Conservation (phyloP, 495 filamentous ascomycete species). For the Staphylotrichum longicolle region DNA sequence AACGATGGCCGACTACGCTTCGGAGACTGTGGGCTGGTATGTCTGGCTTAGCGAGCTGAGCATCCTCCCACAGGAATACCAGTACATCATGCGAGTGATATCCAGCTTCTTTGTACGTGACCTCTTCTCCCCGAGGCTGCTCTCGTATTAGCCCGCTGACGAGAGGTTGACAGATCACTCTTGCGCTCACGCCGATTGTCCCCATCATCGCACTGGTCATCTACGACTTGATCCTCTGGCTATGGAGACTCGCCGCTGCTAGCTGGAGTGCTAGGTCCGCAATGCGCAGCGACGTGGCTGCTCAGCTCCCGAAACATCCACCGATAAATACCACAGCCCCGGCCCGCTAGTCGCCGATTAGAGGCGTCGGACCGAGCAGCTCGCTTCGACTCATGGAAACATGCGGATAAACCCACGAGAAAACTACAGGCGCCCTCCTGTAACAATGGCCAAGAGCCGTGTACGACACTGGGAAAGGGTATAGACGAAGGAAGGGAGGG, state of each 20-base stretch:
- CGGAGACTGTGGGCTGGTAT: conserved; percentile 18
- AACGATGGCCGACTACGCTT: conserved; percentile 15
- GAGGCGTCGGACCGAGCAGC: not conserved
- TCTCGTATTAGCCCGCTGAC: conserved; percentile 5
- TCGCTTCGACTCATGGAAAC: not conserved
- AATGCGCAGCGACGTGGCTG: not conserved
- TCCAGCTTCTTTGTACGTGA: conserved; percentile 31
- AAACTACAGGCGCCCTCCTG: too few relatives aligned
- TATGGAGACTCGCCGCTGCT: conserved; percentile 38
- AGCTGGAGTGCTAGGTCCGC: conserved; percentile 10
- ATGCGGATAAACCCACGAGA: not conserved
- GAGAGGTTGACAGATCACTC: conserved; percentile 21
- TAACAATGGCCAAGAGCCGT: not conserved
- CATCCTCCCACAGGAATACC: conserved; percentile 26
- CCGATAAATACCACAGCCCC: not conserved
- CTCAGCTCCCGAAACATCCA: not conserved
- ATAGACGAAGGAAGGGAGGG: too few relatives aligned
- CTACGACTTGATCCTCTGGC: conserved; percentile 47
- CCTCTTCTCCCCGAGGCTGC: not conserved
- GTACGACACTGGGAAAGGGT: not conserved
- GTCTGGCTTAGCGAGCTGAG: conserved; percentile 26
- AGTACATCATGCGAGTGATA: conserved; percentile 23
- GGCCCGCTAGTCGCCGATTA: too few relatives aligned
- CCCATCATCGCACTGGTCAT: conserved; percentile 38
- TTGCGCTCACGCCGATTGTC: conserved; percentile 29